Percentiles rank a stretch among this genome's conserved stretches.
These are phyloP conservation scores for Xylariales sp. DNA, from an alignment of 2,329 filamentous ascomycete genomes.

Conservation along the genomic window DNA sequence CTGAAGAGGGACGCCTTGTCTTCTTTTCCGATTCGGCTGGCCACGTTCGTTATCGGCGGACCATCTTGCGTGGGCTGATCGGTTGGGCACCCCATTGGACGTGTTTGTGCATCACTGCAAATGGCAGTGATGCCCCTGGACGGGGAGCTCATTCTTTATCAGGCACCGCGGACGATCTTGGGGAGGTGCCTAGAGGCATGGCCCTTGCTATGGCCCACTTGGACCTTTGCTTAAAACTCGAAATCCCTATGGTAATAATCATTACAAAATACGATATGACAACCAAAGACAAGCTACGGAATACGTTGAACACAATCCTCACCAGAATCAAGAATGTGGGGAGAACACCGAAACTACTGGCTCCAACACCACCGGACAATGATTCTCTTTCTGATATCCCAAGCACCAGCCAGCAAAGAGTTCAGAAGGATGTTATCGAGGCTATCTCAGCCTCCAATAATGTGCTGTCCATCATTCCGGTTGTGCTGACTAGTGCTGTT, in stretches of 20 bases:
- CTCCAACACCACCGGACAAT: slow-evolving; percentile 43
- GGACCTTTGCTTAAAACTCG: slow-evolving; percentile 76
- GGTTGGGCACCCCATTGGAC: slow-evolving; percentile 97
- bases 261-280: slow-evolving; percentile 91
- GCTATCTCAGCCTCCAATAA: slow-evolving; percentile 39
- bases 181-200: slow-evolving; percentile 50
- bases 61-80: slow-evolving; percentile 82
- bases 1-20: slow-evolving; percentile 70
- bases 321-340: slow-evolving; percentile 73
- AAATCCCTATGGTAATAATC: slow-evolving; percentile 72
- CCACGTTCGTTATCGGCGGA: slow-evolving; percentile 82
- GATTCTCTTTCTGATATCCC: slow-evolving; percentile 55
- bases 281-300: slow-evolving; percentile 65
- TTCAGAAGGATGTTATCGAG: slow-evolving; percentile 47
- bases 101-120: slow-evolving; percentile 79
- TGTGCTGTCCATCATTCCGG: slow-evolving; percentile 62
- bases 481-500: slow-evolving; percentile 82
- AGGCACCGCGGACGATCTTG: slow-evolving; percentile 43
- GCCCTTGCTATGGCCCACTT: slow-evolving; percentile 78
- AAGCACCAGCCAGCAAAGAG: slow-evolving; percentile 50
- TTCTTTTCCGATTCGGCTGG: slow-evolving; percentile 92
- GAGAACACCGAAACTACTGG: slow-evolving; percentile 70
- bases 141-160: slow-evolving; percentile 40
- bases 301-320: slow-evolving; percentile 68
- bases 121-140: slow-evolving; percentile 52